A percentile compares a stretch with the other conserved stretches of the same genome.
Evolutionary conservation across 208 protist species (phyloP).

Genomic region (Naegleria lovaniensis): DNA sequence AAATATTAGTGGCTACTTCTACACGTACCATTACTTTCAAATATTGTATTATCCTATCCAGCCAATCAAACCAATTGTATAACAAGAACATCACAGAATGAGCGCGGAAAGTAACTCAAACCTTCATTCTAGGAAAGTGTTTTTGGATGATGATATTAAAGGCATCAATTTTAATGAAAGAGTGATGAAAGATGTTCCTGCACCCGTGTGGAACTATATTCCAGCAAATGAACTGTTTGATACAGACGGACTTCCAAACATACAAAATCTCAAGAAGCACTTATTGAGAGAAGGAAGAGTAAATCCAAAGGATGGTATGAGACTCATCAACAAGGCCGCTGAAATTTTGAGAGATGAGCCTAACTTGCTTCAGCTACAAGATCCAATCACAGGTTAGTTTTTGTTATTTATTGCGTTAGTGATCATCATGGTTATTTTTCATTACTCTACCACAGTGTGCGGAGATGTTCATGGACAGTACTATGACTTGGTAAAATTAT

Average conservation of each 20-base stretch:
- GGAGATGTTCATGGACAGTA: conserved; percentile 95
- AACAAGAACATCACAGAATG: not conserved
- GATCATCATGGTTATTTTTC: not conserved
- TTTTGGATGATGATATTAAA: not conserved
- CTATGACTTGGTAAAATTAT: conserved; percentile 89
- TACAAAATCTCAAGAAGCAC: conserved; percentile 60
- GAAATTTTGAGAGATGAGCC: conserved; percentile 68
- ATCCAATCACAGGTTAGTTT: conserved; percentile 51
- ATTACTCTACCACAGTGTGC: conserved; percentile 41
- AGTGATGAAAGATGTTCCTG: not conserved
- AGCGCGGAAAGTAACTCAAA: not conserved
- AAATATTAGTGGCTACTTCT: too few relatives aligned
- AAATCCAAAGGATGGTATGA: conserved; percentile 58
- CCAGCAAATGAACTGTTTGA: not conserved
- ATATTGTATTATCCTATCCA: not conserved
- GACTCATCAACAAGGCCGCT: conserved; percentile 62
- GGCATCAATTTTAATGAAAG: not conserved
- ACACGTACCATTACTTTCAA: too few relatives aligned
- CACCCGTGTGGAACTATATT: not conserved
- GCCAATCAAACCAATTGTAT: not conserved
- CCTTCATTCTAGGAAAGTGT: not conserved
- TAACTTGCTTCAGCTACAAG: conserved; percentile 66
- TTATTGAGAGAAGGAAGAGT: conserved; percentile 67
- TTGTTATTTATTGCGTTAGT: not conserved
- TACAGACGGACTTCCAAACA: conserved; percentile 26